Percentiles rank a stretch among this genome's conserved stretches.
Evolutionary conservation across 192 early-diverging fungal genomes (phyloP).

Genomic region (Dimargaris cristalligena): DNA sequence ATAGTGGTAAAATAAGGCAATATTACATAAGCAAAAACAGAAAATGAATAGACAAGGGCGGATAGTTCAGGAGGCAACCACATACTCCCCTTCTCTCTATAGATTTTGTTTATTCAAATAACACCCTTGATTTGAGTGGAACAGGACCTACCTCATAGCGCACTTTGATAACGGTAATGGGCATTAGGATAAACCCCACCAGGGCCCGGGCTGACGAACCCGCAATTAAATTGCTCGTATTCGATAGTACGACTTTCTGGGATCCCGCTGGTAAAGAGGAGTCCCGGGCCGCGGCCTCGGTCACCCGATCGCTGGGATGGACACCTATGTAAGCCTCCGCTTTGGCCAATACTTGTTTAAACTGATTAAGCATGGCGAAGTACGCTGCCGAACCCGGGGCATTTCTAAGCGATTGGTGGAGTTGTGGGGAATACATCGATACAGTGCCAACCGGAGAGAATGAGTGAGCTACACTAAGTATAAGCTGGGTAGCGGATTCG

Average conservation of each 20-base stretch:
- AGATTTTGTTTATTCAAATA: too few species aligned
- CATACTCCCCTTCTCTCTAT: too few species aligned
- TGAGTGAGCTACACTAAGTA: too few species aligned
- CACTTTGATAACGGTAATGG: conserved; percentile 83
- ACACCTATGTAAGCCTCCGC: neutral
- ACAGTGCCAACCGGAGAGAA: too few species aligned
- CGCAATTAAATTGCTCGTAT: conserved; percentile 47
- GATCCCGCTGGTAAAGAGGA: neutral
- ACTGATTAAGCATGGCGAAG: conserved; percentile 48
- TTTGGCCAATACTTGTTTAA: neutral
- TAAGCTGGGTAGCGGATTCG: too few species aligned
- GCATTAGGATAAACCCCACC: conserved; percentile 82
- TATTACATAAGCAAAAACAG: too few species aligned
- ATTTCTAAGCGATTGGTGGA: conserved; percentile 35
- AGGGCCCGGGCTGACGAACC: conserved; percentile 51
- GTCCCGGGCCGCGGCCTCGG: neutral
- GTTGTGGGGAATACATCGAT: too few species aligned
- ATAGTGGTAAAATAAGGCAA: too few species aligned
- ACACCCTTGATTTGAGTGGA: too few species aligned
- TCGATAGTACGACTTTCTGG: conserved; percentile 22
- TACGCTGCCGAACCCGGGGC: conserved; percentile 57
- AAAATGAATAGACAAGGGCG: too few species aligned
- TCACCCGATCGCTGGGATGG: conserved; percentile 1
- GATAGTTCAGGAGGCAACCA: too few species aligned
- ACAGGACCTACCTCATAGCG: conserved; percentile 52